These are phyloP conservation scores for Clitocybe nebularis DNA, from an alignment of 1,284 basidiomycete genomes.

Conservation along the genomic window DNA sequence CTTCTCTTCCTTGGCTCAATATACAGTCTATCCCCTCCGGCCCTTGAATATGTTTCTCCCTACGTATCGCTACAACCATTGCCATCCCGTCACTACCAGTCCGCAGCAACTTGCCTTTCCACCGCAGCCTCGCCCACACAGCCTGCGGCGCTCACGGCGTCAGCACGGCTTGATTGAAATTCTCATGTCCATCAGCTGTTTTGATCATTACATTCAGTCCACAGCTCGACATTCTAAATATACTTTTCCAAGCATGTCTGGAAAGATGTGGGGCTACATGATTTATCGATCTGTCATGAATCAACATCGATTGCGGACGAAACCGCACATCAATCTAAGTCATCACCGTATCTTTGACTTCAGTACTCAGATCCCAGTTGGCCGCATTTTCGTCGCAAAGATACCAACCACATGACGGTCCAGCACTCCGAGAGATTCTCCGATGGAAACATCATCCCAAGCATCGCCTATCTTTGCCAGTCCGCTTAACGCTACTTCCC, in stretches of 20 bases:
- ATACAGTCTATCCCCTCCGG: background rate
- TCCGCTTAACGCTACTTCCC: conserved; percentile 48
- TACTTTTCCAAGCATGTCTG: no score
- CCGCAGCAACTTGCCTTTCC: no score
- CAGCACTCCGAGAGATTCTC: conserved; percentile 45
- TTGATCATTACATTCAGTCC: no score
- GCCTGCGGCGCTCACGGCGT: no score
- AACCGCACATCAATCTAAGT: background rate
- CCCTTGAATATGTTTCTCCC: background rate
- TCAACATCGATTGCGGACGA: background rate
- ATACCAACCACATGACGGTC: conserved; percentile 43
- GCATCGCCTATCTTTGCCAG: conserved; percentile 44
- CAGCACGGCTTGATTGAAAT: no score
- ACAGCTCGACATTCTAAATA: no score
- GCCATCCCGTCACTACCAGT: no score
- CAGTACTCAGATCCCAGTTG: conserved; percentile 35
- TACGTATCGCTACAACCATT: no score
- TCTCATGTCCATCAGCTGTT: no score
- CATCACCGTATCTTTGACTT: background rate
- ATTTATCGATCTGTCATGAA: no score
- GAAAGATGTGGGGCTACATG: no score
- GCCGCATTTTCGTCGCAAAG: conserved; percentile 47
- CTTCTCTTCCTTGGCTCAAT: background rate
- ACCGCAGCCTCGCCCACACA: no score
- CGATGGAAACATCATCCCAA: conserved; percentile 50